Base-by-base conservation (phyloP, 2,329 filamentous ascomycete genomes). In the Phaeosphaeria sp. region DNA sequence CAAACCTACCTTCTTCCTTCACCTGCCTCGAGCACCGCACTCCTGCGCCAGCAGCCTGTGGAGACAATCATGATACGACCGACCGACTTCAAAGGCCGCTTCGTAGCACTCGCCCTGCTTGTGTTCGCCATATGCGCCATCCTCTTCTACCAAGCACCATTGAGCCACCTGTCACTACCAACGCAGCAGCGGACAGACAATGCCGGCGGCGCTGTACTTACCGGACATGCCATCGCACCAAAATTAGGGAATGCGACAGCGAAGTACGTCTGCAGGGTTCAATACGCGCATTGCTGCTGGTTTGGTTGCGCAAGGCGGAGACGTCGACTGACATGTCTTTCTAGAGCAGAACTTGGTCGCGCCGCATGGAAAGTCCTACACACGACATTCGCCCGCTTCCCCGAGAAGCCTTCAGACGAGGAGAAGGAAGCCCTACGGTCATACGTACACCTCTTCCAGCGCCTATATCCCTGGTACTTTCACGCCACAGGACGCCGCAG, bases 181-280 rank as follows among this genome's bases (percentile, higher is more conserved):
- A 36, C 54, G 42, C 58, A 63, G 44, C 53, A 63, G 46, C 57
- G 57, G 49, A 50, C 68, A 47, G 55, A 60, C 49, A 56, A 60
- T 60, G 56, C 60, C 21, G 71, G 73, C 56, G 65, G 64, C 39
- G 60, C 71, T 11, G 64, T 73, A 39, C 80, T 92, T 21, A 82
- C 83, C 18, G 91, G 90, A 55, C 87, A 87, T 54, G 89, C 88
- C 3, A 94, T 93, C 69, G 91, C 91, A 50, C 89, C 91, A 1
- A 93, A 92, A 78, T 81, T 95, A 52, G 91, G 91, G 72, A 95
- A 95, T 78, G 91, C 89, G 59, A 95, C 91, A 6, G 81, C 87
- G 53, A 95, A 94, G 75, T 77, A 75, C 39, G 75, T 73, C 33
- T 51, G 56, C 53, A 57, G 57, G 61, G 43, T 44, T 53, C 40